These are phyloP conservation scores for Scutellaria minor DNA, from an alignment of 257 asterid species.

Conservation along the genomic window DNA sequence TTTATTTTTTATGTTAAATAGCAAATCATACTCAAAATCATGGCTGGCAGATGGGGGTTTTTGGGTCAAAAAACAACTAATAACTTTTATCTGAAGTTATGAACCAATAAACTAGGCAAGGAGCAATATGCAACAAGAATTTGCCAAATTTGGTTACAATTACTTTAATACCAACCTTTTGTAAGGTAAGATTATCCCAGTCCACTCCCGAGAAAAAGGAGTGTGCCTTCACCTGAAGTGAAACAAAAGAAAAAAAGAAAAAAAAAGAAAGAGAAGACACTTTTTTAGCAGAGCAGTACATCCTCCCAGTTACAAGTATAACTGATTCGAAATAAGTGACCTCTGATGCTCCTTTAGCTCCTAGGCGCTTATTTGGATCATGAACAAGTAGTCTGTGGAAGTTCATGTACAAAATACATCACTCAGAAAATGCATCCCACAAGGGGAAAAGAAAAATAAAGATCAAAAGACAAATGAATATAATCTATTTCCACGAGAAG, in stretches of 20 bases:
- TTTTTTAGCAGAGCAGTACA: constrained; percentile 28
- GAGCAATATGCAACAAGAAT: neutral
- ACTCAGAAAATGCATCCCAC: constrained; percentile 31
- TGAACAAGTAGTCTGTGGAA: constrained; percentile 75
- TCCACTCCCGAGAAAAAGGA: constrained; percentile 86
- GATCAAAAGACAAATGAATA: constrained; percentile 7
- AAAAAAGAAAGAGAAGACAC: constrained; percentile 23
- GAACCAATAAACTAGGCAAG: constrained; percentile 14
- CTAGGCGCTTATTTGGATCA: constrained; percentile 85
- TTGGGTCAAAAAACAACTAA: constrained; percentile 20
- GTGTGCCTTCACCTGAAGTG: constrained; percentile 81
- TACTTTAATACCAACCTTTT: constrained; percentile 59
- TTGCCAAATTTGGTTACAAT: constrained; percentile 18
- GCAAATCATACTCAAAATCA: constrained; percentile 20
- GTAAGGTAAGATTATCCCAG: constrained; percentile 90
- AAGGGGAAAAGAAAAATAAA: neutral
- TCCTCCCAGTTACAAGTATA: constrained; percentile 23
- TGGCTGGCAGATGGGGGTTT: constrained; percentile 17
- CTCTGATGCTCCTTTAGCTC: constrained; percentile 93
- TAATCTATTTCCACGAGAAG: constrained; percentile 15
- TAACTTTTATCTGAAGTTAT: constrained; percentile 1
- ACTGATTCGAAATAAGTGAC: constrained; percentile 43
- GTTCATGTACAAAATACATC: constrained; percentile 33
- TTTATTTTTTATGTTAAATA: neutral
- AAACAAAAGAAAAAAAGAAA: constrained; percentile 34